Conservation (phyloP, 2,329 filamentous ascomycete genomes). For the Leptographium wingfieldii region DNA sequence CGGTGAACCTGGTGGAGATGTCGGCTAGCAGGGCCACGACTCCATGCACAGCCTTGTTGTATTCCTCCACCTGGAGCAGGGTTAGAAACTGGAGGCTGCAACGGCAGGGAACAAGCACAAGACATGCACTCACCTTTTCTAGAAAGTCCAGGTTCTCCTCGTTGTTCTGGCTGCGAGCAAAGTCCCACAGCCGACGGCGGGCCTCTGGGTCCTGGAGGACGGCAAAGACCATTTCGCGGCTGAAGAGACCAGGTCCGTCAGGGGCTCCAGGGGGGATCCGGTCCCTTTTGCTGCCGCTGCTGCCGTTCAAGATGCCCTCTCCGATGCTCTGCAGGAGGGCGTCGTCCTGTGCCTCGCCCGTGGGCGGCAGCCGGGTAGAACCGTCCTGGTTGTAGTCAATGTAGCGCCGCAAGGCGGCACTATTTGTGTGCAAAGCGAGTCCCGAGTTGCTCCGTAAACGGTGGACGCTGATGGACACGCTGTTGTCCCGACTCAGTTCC, state of each 20-base stretch:
- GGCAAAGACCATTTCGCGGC: constrained; percentile 35
- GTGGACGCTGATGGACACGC: constrained; percentile 7
- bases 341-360: constrained; percentile 3
- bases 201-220: constrained; percentile 36
- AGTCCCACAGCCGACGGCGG: constrained; percentile 32
- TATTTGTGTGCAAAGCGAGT: constrained; percentile 31
- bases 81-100: constrained; percentile 1
- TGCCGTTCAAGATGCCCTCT: constrained; percentile 4
- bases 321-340: constrained; percentile 8
- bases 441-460: constrained; percentile 32
- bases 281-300: constrained; percentile 3
- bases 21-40: constrained; percentile 25
- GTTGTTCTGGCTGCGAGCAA: constrained; percentile 32
- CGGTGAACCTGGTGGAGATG: constrained; percentile 23
- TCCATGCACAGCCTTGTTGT: constrained; percentile 27
- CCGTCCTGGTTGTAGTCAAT: constrained; percentile 31
- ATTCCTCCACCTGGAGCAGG: constrained; percentile 29
- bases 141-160: constrained; percentile 39
- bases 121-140: constrained; percentile 25
- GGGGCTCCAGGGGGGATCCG: not conserved
- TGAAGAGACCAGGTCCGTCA: constrained; percentile 32
- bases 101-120: not conserved
- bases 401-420: constrained; percentile 30
- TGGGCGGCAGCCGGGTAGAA: constrained; percentile 17
- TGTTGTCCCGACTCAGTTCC: not conserved